Conservation (phyloP, 495 filamentous ascomycete species). For the Trichocladium antarcticum region DNA sequence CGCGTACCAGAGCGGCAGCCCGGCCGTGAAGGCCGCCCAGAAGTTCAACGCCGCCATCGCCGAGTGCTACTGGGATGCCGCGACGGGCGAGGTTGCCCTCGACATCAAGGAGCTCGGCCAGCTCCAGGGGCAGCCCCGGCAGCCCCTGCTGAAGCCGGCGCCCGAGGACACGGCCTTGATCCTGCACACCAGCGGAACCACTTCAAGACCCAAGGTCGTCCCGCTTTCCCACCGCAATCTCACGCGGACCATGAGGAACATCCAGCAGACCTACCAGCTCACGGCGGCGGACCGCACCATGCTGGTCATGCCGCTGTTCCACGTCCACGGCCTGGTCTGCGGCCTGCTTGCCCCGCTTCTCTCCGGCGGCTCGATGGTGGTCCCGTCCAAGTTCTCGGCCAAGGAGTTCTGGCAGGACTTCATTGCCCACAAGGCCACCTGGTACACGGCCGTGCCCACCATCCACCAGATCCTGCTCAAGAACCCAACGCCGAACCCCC, state of each 20-base stretch:
- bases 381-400: slow-evolving; percentile 68
- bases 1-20: slow-evolving; percentile 47
- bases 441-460: slow-evolving; percentile 82
- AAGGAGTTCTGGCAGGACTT: slow-evolving; percentile 73
- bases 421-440: slow-evolving; percentile 56
- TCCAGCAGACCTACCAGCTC: slow-evolving; percentile 61
- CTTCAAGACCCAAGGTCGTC: slow-evolving; percentile 71
- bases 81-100: slow-evolving; percentile 49
- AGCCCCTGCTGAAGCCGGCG: slow-evolving; percentile 44
- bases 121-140: slow-evolving; percentile 42
- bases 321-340: slow-evolving; percentile 75
- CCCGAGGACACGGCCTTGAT: slow-evolving; percentile 60
- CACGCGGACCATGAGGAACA: slow-evolving; percentile 54
- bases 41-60: slow-evolving; percentile 69
- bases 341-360: slow-evolving; percentile 63
- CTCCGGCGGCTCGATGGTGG: slow-evolving; percentile 61
- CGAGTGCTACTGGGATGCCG: slow-evolving; percentile 64
- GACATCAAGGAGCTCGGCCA: slow-evolving; percentile 64
- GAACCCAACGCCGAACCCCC: slow-evolving; percentile 48
- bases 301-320: slow-evolving; percentile 86
- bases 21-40: slow-evolving; percentile 60
- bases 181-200: slow-evolving; percentile 65
- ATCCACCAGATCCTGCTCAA: slow-evolving; percentile 83
- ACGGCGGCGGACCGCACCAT: slow-evolving; percentile 59
- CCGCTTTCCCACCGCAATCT: slow-evolving; percentile 72